Percentiles rank a stretch among this genome's conserved stretches.
phyloP scores from a whole-genome alignment of 2,329 filamentous ascomycete species.

The Fusarium clavum region DNA sequence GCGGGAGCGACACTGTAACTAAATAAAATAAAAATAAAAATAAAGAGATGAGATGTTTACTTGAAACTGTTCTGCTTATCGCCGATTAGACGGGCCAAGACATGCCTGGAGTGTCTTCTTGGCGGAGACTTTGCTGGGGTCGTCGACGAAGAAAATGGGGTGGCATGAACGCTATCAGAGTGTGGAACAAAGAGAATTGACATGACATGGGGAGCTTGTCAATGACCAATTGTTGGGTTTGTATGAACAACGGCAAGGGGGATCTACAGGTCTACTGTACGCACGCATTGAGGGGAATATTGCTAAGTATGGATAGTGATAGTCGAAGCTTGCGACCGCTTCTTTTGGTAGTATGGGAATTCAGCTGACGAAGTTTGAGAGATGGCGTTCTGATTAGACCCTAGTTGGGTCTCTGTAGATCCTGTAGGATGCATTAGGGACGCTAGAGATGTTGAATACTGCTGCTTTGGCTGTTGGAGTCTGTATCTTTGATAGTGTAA shows the following conservation, averaged over 20 bases:
- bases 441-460: slow-evolving; percentile 1
- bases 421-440: slow-evolving; percentile 10
- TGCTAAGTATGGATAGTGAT: not conserved
- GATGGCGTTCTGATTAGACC: slow-evolving; percentile 18
- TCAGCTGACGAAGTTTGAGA: slow-evolving; percentile 21
- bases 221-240: slow-evolving; percentile 17
- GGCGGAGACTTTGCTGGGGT: slow-evolving; percentile 21
- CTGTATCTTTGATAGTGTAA: not conserved
- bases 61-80: slow-evolving; percentile 21
- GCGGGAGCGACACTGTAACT: slow-evolving; percentile 3
- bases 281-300: slow-evolving; percentile 11
- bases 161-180: slow-evolving; percentile 20
- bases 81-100: slow-evolving; percentile 21
- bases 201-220: slow-evolving; percentile 8
- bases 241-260: slow-evolving; percentile 1
- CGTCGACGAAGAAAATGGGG: slow-evolving; percentile 14
- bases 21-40: not conserved
- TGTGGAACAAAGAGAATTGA: slow-evolving; percentile 27
- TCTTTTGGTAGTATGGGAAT: slow-evolving; percentile 12
- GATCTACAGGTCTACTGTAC: slow-evolving; percentile 27
- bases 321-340: slow-evolving; percentile 17
- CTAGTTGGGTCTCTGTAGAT: slow-evolving; percentile 2
- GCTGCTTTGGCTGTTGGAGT: not conserved
- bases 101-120: slow-evolving; percentile 15
- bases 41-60: slow-evolving; percentile 4